Evolutionary conservation across 805 yeast species (phyloP).

Genomic region (Monosporozyma yasuniensis): DNA sequence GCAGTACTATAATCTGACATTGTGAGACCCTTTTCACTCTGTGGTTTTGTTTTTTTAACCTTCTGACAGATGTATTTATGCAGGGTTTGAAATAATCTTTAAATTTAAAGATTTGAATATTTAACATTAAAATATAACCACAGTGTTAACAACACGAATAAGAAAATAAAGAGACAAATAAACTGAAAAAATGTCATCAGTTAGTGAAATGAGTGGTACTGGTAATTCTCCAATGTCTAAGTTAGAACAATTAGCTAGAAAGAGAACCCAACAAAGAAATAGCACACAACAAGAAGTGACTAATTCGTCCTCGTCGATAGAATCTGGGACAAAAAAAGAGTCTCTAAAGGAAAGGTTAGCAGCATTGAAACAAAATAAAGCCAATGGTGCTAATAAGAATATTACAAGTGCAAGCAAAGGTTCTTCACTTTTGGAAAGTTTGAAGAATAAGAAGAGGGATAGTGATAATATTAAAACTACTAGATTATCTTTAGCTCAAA

Average conservation of each 20-base stretch:
- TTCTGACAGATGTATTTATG: too few relatives aligned
- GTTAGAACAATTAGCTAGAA: conserved; percentile 41
- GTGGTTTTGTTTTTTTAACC: conserved; percentile 5
- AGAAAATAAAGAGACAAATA: background rate
- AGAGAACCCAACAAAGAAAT: conserved; percentile 16
- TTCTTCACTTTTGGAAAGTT: conserved; percentile 5
- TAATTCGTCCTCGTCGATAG: background rate
- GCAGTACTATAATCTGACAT: conserved; percentile 41
- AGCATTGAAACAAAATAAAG: background rate
- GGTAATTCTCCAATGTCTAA: conserved; percentile 27
- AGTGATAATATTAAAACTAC: background rate
- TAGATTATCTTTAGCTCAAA: background rate
- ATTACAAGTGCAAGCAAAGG: background rate
- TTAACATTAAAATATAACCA: background rate
- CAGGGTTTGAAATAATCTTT: background rate
- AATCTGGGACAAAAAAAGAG: background rate
- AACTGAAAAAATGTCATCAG: background rate
- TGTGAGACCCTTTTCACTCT: too few relatives aligned
- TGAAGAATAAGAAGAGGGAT: background rate
- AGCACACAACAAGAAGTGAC: background rate
- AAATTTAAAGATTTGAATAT: background rate
- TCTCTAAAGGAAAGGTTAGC: background rate
- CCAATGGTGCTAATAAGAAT: too few relatives aligned
- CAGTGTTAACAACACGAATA: background rate
- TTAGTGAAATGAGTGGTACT: background rate